phyloP scores from a whole-genome alignment of 176 grass and related monocot genomes.

The Leersia perrieri region DNA sequence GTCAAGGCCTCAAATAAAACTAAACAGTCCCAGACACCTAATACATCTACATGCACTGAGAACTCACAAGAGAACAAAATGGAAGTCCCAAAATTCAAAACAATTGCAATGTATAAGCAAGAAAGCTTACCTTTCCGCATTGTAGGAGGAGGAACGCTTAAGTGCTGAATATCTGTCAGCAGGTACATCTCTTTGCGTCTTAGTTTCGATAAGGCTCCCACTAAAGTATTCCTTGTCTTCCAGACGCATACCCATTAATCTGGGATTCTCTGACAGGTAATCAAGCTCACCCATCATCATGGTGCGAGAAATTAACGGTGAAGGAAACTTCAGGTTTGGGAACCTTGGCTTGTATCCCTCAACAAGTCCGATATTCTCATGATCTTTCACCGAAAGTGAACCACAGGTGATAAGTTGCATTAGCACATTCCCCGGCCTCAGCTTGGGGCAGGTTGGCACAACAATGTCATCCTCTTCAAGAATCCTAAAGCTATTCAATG shows the following conservation, averaged over 20 bases:
- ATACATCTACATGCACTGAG: background rate
- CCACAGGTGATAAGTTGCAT: slow-evolving; percentile 95
- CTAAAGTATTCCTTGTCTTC: slow-evolving; percentile 97
- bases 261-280: slow-evolving; percentile 57
- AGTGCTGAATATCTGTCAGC: slow-evolving; percentile 53
- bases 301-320: slow-evolving; percentile 54
- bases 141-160: slow-evolving; percentile 88
- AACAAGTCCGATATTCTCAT: slow-evolving; percentile 48
- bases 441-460: slow-evolving; percentile 51
- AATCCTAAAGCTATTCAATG: slow-evolving; percentile 49
- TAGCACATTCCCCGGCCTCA: slow-evolving; percentile 63
- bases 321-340: slow-evolving; percentile 60
- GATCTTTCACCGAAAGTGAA: slow-evolving; percentile 78
- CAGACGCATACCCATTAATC: slow-evolving; percentile 42
- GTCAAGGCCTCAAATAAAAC: background rate
- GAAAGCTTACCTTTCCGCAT: slow-evolving; percentile 69
- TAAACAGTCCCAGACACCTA: background rate
- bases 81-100: background rate
- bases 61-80: background rate
- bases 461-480: slow-evolving; percentile 75
- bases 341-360: slow-evolving; percentile 67
- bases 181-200: slow-evolving; percentile 53
- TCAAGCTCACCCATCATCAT: slow-evolving; percentile 71
- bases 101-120: slow-evolving; percentile 27
- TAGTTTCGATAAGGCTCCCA: slow-evolving; percentile 82